Evolutionary conservation across 2,329 filamentous ascomycete genomes (phyloP).

Genomic region (Aspergillus sp.): DNA sequence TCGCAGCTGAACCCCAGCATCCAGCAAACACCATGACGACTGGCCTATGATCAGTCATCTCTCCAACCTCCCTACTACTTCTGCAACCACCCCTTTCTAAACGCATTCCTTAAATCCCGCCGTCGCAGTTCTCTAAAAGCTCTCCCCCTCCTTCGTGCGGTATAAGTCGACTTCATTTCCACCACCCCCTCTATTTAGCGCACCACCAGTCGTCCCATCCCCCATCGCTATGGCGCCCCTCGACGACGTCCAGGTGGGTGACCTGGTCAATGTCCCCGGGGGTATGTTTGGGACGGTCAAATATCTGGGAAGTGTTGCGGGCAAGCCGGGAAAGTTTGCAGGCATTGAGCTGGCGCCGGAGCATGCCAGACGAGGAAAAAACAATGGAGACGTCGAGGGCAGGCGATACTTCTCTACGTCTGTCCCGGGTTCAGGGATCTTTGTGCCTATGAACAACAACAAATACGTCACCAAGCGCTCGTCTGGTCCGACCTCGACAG

Average conservation of each 20-base stretch:
- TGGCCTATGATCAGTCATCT: conserved; percentile 22
- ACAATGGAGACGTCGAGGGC: conserved; percentile 92
- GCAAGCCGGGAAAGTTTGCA: conserved; percentile 88
- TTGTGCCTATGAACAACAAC: conserved; percentile 82
- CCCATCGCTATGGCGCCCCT: conserved; percentile 41
- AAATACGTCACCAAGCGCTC: conserved; percentile 60
- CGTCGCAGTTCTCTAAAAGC: conserved; percentile 15
- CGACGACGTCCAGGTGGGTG: conserved; percentile 70
- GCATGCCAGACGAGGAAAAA: conserved; percentile 84
- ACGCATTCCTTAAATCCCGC: conserved; percentile 19
- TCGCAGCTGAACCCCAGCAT: neutral
- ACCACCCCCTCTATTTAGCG: conserved; percentile 8
- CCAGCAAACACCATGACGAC: conserved; percentile 16
- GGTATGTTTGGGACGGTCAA: conserved; percentile 88
- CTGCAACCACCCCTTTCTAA: conserved; percentile 17
- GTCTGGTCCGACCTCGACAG: conserved; percentile 41
- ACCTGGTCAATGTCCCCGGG: conserved; percentile 86
- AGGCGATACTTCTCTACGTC: conserved; percentile 78
- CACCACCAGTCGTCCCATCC: conserved; percentile 4
- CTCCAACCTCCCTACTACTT: conserved; percentile 8
- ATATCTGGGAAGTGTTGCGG: conserved; percentile 82
- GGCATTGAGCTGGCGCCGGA: conserved; percentile 85
- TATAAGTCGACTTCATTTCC: conserved; percentile 12
- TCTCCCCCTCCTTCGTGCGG: conserved; percentile 13
- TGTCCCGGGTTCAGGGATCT: conserved; percentile 82